Evolutionary conservation across 2,329 filamentous ascomycete species (phyloP).

Genomic region (Ascochyta lentis): DNA sequence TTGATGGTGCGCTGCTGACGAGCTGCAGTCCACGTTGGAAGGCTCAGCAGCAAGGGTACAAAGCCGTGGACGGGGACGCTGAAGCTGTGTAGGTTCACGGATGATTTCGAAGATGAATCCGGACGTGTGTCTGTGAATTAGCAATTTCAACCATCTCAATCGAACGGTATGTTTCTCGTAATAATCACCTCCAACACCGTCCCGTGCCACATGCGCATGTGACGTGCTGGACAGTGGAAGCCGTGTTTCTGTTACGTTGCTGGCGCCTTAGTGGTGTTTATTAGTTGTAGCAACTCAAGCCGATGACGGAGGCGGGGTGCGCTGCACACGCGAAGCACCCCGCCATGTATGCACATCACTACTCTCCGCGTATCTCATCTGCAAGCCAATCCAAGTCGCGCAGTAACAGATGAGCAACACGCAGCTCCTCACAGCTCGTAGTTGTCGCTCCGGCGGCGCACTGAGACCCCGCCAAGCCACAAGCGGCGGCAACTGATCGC

Average conservation of each 20-base stretch:
- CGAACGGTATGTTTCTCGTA: conserved; percentile 6
- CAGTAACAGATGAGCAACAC: not conserved
- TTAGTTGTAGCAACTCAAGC: conserved; percentile 20
- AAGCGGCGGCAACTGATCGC: conserved; percentile 32
- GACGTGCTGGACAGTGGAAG: not conserved
- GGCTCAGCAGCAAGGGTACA: conserved; percentile 28
- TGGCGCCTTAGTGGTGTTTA: conserved; percentile 30
- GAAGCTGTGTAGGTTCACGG: conserved; percentile 3
- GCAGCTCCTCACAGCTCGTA: not conserved
- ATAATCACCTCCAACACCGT: not conserved
- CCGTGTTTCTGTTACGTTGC: conserved; percentile 38
- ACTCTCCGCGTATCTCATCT: conserved; percentile 12
- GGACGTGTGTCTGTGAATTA: not conserved
- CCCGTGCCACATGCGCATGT: conserved; percentile 6
- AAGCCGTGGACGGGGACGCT: conserved; percentile 21
- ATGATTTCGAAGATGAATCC: not conserved
- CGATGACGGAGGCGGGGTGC: conserved; percentile 32
- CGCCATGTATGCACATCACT: conserved; percentile 6
- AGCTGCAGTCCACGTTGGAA: conserved; percentile 34
- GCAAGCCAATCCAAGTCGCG: not conserved
- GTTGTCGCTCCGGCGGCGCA: not conserved
- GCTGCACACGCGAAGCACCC: not conserved
- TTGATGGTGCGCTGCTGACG: conserved; percentile 27
- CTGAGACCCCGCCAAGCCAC: conserved; percentile 25
- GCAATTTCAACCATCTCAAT: not conserved